These are phyloP conservation scores for Ustilago curta DNA, from an alignment of 1,284 basidiomycete species.

Conservation along the genomic window DNA sequence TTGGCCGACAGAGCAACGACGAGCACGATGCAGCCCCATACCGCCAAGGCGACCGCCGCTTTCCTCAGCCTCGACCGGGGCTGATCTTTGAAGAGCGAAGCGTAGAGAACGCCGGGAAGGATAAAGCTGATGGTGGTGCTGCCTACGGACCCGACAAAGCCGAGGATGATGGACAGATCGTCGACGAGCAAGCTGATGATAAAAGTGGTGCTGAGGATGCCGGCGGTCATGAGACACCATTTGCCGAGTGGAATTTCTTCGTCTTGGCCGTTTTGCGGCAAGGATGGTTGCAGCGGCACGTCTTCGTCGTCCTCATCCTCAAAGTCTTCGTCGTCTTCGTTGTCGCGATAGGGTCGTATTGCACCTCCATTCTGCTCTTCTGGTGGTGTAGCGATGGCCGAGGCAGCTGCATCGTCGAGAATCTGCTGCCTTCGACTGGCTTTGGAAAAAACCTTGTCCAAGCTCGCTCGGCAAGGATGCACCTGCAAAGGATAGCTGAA, in stretches of 20 bases:
- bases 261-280: constrained; percentile 6
- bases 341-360: constrained; percentile 49
- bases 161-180: constrained; percentile 70
- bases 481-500: constrained; percentile 74
- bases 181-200: constrained; percentile 62
- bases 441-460: constrained; percentile 83
- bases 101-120: constrained; percentile 76
- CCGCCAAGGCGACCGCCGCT: constrained; percentile 38
- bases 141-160: constrained; percentile 96
- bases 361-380: constrained; percentile 23
- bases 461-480: constrained; percentile 89
- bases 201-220: constrained; percentile 59
- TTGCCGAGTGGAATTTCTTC: constrained; percentile 44
- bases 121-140: constrained; percentile 97
- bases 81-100: constrained; percentile 44
- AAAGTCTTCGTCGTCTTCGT: constrained; percentile 50
- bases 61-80: constrained; percentile 32
- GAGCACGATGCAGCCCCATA: constrained; percentile 56
- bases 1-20: constrained; percentile 58
- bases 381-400: constrained; percentile 7
- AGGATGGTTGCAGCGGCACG: not conserved
- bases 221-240: constrained; percentile 58
- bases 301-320: constrained; percentile 4
- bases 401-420: constrained; percentile 38
- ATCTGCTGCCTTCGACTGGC: constrained; percentile 38